These are phyloP conservation scores for Cercophora scortea DNA, from an alignment of 495 filamentous ascomycete species.

Conservation along the genomic window DNA sequence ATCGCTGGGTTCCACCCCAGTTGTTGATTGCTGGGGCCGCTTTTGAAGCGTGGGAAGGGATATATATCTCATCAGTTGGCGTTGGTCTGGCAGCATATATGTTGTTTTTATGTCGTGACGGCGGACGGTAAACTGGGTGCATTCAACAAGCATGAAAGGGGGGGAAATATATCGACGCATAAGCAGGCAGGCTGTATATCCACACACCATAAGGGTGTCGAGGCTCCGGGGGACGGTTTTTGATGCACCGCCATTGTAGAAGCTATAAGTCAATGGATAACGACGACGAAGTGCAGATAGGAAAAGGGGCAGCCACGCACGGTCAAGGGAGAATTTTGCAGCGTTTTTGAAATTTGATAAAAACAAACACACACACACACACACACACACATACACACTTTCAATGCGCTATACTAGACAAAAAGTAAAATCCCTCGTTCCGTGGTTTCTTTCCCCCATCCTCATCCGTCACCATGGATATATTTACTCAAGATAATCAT, in stretches of 20 bases:
- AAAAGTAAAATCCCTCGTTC: neutral
- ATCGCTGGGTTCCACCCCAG: neutral
- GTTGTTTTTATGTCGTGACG: neutral
- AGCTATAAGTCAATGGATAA: no score
- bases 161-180: neutral
- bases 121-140: conserved; percentile 1
- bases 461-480: neutral
- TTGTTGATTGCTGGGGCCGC: neutral
- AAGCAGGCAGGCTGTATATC: no score
- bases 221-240: no score
- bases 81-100: conserved; percentile 6
- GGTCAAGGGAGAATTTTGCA: no score
- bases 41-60: no score
- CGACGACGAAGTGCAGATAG: no score
- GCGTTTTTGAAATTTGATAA: no score
- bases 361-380: no score
- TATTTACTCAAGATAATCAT: conserved; percentile 44
- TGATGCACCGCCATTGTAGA: no score
- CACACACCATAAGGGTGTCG: no score
- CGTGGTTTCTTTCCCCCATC: neutral
- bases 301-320: no score
- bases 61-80: conserved; percentile 6
- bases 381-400: no score
- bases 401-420: neutral
- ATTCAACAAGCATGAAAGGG: conserved; percentile 23